A percentile compares a stretch with the other conserved stretches of the same genome.
Evolutionary conservation across 1,284 basidiomycete species (phyloP).

Genomic region (Tylopilus sp.): DNA sequence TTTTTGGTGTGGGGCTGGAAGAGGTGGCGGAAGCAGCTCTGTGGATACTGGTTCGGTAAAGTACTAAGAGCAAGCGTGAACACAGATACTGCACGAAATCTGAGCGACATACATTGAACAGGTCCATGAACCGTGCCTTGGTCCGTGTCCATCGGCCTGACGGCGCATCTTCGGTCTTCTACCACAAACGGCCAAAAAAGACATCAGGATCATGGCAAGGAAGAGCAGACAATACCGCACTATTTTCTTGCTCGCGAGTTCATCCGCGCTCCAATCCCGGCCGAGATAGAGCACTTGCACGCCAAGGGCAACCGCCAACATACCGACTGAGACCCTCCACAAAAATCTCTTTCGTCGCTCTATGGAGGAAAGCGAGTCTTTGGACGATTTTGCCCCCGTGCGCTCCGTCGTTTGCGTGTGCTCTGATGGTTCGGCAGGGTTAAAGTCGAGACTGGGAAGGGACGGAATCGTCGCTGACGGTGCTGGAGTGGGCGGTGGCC

Average conservation of each 20-base stretch:
- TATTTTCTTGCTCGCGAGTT: constrained; percentile 48
- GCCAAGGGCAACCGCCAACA: constrained; percentile 49
- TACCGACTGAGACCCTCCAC: constrained; percentile 51
- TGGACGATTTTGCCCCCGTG: constrained; percentile 72
- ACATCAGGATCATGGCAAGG: constrained; percentile 15
- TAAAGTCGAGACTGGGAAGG: constrained; percentile 52
- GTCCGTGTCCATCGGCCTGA: constrained; percentile 61
- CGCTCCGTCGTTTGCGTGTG: constrained; percentile 30
- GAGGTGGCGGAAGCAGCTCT: constrained; percentile 85
- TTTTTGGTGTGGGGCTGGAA: constrained; percentile 81
- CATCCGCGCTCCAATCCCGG: constrained; percentile 58
- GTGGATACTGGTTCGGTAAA: constrained; percentile 93
- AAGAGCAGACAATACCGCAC: constrained; percentile 35
- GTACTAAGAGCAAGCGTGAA: constrained; percentile 47
- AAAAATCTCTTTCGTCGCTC: constrained; percentile 62
- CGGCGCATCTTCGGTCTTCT: constrained; percentile 57
- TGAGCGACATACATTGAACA: constrained; percentile 56
- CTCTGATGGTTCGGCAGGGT: constrained; percentile 40
- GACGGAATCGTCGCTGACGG: constrained; percentile 10
- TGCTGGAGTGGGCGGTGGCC: constrained; percentile 9
- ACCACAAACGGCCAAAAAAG: constrained; percentile 3
- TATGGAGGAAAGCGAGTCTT: constrained; percentile 66
- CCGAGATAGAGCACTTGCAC: constrained; percentile 51
- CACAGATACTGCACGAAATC: neutral
- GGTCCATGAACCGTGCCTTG: constrained; percentile 51